Conservation (phyloP, 495 filamentous ascomycete species). For the Chaetomium tenue region DNA sequence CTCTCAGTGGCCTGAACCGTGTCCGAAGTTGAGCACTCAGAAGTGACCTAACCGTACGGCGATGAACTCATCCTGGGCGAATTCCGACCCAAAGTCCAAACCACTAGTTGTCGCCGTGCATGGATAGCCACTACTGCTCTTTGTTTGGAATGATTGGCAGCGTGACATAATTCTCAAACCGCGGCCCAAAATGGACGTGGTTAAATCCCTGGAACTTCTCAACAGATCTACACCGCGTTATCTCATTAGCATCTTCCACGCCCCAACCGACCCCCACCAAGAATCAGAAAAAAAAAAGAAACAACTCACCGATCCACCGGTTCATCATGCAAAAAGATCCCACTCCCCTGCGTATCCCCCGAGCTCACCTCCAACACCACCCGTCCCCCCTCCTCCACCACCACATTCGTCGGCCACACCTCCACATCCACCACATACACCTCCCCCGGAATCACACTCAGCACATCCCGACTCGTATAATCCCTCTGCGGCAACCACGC, state of each 20-base stretch:
- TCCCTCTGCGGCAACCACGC: slow-evolving; percentile 57
- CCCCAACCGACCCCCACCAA: too few species aligned
- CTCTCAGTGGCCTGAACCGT: too few species aligned
- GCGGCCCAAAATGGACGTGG: slow-evolving; percentile 55
- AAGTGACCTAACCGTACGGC: too few species aligned
- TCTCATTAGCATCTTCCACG: neutral
- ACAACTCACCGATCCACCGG: slow-evolving; percentile 27
- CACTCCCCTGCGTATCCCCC: slow-evolving; percentile 61
- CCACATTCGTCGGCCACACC: slow-evolving; percentile 67
- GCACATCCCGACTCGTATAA: slow-evolving; percentile 58
- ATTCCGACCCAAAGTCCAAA: too few species aligned
- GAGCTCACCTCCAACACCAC: slow-evolving; percentile 58
- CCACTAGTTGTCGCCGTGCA: too few species aligned
- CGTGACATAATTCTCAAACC: slow-evolving; percentile 52
- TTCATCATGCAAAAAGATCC: slow-evolving; percentile 57
- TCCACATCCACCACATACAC: slow-evolving; percentile 65
- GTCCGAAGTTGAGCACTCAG: too few species aligned
- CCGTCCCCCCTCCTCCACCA: slow-evolving; percentile 54
- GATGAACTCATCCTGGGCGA: too few species aligned
- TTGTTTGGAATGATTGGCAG: slow-evolving; percentile 54
- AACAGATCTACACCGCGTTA: neutral
- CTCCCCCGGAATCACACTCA: slow-evolving; percentile 52
- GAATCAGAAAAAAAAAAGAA: neutral
- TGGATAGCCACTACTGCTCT: slow-evolving; percentile 8
- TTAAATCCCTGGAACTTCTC: slow-evolving; percentile 36